Base-by-base conservation (phyloP, 2,329 filamentous ascomycete genomes). In the Sordariomycetes sp. region DNA sequence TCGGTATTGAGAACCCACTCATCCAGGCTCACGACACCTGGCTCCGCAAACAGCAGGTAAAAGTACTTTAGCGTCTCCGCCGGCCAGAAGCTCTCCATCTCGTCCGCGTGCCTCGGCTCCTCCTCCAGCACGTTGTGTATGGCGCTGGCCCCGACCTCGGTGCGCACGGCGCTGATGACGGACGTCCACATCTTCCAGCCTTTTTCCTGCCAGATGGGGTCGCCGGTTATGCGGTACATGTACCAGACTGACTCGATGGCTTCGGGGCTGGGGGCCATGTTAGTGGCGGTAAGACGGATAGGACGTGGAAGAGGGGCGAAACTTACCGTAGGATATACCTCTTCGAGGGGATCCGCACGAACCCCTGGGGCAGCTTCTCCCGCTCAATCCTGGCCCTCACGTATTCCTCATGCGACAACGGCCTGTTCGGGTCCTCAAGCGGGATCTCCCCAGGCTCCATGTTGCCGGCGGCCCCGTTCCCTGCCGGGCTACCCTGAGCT, bases 51-150 rank as follows among this genome's bases (percentile, higher is more conserved):
- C 54, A 95, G 76, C 58, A 96, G 69, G 68, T 90, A 96, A 62
- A 94, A 95, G 67, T 95, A 95, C 75, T 95, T 96, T 63, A 96
- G 74, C 48, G 90, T 96, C 76, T 96, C 90, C 3, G 87, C 87
- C 60, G 90, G 76, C 89, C 90, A 96, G 70, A 95, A 95, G 65
- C 87, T 91, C 73, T 95, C 87, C 87, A 92, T 91, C 62, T 76
- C 75, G 67, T 90, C 81, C 45, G 69, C 67, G 57, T 76, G 72
- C 10, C 64, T 64, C 1, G 76, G 69, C 20, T 75, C 67, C 1
- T 69, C 59, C 6, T 61, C 58, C 25, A 77, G 70, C 13, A 91
- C 85, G 64, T 89, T 81, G 53, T 76, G 70, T 57, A 94, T 81
- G 42, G 87, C 88, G 12, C 82, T 85, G 70, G 90, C 83, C 10